Evolutionary conservation across 371 early-diverging fungal genomes (phyloP).

Genomic region (Lichtheimia corymbifera): DNA sequence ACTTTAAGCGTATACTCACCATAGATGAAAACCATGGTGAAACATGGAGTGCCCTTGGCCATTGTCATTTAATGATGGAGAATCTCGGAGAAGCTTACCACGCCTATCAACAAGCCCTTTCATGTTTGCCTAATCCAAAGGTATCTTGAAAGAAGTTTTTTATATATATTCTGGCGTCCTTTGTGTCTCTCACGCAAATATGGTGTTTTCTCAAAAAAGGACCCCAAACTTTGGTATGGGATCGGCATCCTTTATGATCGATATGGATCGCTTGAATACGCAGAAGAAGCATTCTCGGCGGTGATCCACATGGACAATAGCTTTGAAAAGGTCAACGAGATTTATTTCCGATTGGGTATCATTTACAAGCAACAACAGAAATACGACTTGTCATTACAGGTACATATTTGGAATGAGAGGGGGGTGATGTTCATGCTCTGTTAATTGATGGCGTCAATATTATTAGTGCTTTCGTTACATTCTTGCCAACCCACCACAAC

Average conservation of each 20-base stretch:
- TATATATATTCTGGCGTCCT: neutral
- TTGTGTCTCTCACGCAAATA: neutral
- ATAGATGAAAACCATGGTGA: conserved; percentile 86
- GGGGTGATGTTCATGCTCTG: neutral
- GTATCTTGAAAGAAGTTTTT: conserved; percentile 1
- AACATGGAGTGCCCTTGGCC: conserved; percentile 90
- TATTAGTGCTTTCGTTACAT: conserved; percentile 88
- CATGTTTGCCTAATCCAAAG: conserved; percentile 82
- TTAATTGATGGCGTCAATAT: neutral
- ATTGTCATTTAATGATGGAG: conserved; percentile 93
- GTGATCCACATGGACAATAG: conserved; percentile 86
- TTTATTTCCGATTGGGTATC: conserved; percentile 97
- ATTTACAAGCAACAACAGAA: conserved; percentile 96
- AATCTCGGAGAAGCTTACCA: conserved; percentile 89
- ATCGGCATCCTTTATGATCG: conserved; percentile 97
- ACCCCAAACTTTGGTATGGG: conserved; percentile 98
- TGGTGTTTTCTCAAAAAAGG: conserved; percentile 42
- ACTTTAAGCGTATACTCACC: conserved; percentile 80
- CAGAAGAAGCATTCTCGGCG: conserved; percentile 95
- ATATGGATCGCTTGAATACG: conserved; percentile 94
- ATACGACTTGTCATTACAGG: conserved; percentile 82
- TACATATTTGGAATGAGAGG: conserved; percentile 25
- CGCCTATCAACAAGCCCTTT: conserved; percentile 93
- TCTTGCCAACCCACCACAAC: conserved; percentile 85
- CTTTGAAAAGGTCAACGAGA: conserved; percentile 95